A percentile compares a stretch with the other conserved stretches of the same genome.
phyloP scores from a whole-genome alignment of 2,329 filamentous ascomycete genomes.

The Aspergillus sclerotialis region DNA sequence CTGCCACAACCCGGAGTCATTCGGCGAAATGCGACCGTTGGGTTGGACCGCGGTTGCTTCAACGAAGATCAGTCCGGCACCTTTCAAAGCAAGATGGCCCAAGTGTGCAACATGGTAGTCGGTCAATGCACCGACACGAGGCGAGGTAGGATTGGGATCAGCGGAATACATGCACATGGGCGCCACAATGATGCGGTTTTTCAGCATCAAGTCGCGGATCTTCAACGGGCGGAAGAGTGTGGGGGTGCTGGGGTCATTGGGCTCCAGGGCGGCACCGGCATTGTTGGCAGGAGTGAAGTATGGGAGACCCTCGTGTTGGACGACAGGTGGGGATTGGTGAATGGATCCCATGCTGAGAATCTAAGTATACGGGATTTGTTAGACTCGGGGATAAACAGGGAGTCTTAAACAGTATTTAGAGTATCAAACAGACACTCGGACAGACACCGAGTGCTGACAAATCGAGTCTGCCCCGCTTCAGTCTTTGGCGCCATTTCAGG shows the following conservation, averaged over 20 bases:
- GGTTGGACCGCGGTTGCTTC: constrained; percentile 71
- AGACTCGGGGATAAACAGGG: too few species aligned
- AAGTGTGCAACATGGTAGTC: constrained; percentile 78
- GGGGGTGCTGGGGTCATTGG: constrained; percentile 32
- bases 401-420: too few species aligned
- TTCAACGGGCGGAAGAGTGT: constrained; percentile 53
- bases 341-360: neutral
- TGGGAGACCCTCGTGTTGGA: constrained; percentile 11
- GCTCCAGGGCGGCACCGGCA: constrained; percentile 28
- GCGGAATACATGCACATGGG: constrained; percentile 62
- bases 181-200: constrained; percentile 58
- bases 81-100: constrained; percentile 67
- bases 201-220: constrained; percentile 50
- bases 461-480: too few species aligned
- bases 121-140: constrained; percentile 57
- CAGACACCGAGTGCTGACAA: too few species aligned
- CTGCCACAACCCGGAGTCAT: constrained; percentile 60
- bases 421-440: too few species aligned
- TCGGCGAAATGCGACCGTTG: constrained; percentile 72
- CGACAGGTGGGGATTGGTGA: neutral
- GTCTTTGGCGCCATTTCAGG: too few species aligned
- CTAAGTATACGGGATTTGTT: too few species aligned
- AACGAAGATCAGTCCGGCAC: constrained; percentile 64
- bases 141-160: constrained; percentile 36
- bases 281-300: constrained; percentile 33